Conservation (phyloP, 73 alveolate genomes). For the Tetrahymena borealis region DNA sequence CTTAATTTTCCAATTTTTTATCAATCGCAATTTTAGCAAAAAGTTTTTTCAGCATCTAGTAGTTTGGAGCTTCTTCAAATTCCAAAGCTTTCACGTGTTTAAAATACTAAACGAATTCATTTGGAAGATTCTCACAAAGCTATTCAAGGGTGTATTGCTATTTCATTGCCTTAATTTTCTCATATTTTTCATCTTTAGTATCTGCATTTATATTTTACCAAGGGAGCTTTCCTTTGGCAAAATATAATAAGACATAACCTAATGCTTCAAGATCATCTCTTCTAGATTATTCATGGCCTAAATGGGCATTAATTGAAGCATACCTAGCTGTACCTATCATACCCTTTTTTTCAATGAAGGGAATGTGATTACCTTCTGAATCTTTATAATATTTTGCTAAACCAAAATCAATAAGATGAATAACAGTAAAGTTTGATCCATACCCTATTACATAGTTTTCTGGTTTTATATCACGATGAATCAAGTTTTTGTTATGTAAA, state of each 20-base stretch:
- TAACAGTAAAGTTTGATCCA: conserved; percentile 44
- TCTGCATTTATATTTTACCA: conserved; percentile 74
- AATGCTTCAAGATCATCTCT: conserved; percentile 82
- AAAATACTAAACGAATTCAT: conserved; percentile 58
- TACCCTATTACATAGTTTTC: conserved; percentile 71
- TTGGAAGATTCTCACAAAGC: conserved; percentile 66
- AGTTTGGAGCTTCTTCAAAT: conserved; percentile 79
- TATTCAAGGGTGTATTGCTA: conserved; percentile 61
- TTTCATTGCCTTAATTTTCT: conserved; percentile 68
- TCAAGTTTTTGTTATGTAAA: conserved; percentile 54
- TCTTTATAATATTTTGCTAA: conserved; percentile 79
- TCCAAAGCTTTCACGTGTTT: conserved; percentile 50
- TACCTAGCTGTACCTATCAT: conserved; percentile 92
- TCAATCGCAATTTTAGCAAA: not conserved
- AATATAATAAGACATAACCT: conserved; percentile 73
- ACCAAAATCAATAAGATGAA: conserved; percentile 87
- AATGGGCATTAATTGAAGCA: conserved; percentile 55
- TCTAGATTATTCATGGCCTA: conserved; percentile 65
- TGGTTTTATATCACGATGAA: conserved; percentile 86
- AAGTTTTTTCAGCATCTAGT: not conserved
- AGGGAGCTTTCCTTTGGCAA: conserved; percentile 74
- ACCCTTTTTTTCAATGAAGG: conserved; percentile 84
- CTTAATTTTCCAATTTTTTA: not conserved
- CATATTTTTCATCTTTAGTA: conserved; percentile 66
- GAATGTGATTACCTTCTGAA: conserved; percentile 82